Evolutionary conservation across 1,284 basidiomycete species (phyloP).

Genomic region (Marasmius sp.): DNA sequence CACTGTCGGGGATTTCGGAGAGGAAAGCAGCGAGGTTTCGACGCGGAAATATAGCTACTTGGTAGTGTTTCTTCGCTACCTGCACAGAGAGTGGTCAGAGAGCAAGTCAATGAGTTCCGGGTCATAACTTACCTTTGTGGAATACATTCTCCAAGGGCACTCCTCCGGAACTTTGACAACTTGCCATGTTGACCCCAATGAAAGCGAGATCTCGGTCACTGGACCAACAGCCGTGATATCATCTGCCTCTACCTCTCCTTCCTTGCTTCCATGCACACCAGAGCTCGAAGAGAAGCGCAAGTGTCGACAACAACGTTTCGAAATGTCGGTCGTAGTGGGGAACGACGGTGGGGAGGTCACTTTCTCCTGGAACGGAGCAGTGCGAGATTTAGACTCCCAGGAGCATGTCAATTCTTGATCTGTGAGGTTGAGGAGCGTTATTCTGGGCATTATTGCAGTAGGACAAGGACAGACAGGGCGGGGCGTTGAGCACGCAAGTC

Average conservation of each 20-base stretch:
- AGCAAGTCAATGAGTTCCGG: background rate
- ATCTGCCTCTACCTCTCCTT: background rate
- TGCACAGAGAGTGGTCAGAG: conserved; percentile 17
- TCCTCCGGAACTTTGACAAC: conserved; percentile 36
- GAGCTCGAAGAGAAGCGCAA: background rate
- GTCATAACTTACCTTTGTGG: conserved; percentile 42
- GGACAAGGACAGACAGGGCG: too few species aligned
- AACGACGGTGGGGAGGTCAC: background rate
- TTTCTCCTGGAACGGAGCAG: background rate
- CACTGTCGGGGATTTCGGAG: conserved; percentile 62
- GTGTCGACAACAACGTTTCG: background rate
- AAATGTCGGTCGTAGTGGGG: background rate
- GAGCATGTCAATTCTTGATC: background rate
- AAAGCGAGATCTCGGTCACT: background rate
- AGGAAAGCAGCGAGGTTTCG: conserved; percentile 63
- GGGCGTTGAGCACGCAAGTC: too few species aligned
- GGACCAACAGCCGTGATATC: background rate
- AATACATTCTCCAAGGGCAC: conserved; percentile 60
- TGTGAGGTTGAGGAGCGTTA: background rate
- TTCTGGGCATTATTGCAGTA: background rate
- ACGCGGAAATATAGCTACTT: conserved; percentile 53
- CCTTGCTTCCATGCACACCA: background rate
- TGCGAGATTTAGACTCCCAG: background rate
- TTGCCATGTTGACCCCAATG: conserved; percentile 38
- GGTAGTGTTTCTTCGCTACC: conserved; percentile 39